Evolutionary conservation across 176 grass and related monocot species (phyloP).

Genomic region (Paspalum notatum): DNA sequence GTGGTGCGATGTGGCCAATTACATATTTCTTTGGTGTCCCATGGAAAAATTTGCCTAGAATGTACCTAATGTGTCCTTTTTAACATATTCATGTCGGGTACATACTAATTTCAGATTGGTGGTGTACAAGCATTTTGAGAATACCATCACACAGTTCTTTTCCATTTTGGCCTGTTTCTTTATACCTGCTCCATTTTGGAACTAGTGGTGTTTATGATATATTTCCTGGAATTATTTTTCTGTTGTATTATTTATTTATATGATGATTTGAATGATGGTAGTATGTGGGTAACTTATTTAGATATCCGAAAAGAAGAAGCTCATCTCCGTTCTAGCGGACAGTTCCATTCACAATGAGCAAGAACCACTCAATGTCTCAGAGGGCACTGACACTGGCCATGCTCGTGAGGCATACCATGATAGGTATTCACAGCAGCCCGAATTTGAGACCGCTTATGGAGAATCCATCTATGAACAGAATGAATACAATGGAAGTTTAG

Average conservation of each 20-base stretch:
- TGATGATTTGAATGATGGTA: slow-evolving; percentile 44
- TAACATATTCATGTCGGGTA: not conserved
- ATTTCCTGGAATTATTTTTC: slow-evolving; percentile 2
- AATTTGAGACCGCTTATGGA: slow-evolving; percentile 41
- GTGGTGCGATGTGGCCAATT: no score
- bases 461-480: slow-evolving; percentile 38
- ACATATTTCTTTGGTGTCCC: no score
- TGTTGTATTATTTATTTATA: slow-evolving; percentile 29
- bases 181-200: not conserved
- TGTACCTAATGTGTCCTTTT: slow-evolving; percentile 43
- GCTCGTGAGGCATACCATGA: slow-evolving; percentile 38
- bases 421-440: slow-evolving; percentile 33
- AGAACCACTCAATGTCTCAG: slow-evolving; percentile 36
- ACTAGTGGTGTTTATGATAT: slow-evolving; percentile 12
- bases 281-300: slow-evolving; percentile 54
- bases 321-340: slow-evolving; percentile 60
- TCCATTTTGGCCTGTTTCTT: not conserved
- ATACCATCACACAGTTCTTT: not conserved
- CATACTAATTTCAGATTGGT: not conserved
- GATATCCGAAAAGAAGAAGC: slow-evolving; percentile 87
- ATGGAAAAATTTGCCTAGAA: not conserved
- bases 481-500: slow-evolving; percentile 39
- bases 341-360: slow-evolving; percentile 58
- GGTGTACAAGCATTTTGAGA: not conserved
- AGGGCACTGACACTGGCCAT: slow-evolving; percentile 35